Evolutionary conservation across 345 rosid genomes (phyloP), one percentile per base, ranked within the genome.

Genomic region (Rhizophora mangle): DNA sequence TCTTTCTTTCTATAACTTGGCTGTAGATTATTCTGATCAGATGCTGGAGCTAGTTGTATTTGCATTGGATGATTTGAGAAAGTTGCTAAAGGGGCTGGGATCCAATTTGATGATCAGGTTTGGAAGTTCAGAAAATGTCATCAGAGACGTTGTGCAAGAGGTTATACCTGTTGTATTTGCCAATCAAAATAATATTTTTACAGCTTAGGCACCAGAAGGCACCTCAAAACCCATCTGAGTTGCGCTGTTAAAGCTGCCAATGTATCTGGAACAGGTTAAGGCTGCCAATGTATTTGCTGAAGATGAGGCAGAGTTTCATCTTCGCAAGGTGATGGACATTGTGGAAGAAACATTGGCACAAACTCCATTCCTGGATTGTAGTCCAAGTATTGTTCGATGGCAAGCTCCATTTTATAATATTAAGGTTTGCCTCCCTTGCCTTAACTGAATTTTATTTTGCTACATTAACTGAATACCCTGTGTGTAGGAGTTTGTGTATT

Each of bases 81-180:
- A 64, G 39, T 79, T 87, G 8, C 74, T 93, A 64, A 83, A 81
- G 73, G 85, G 78, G 77, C 81, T 70, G 43, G 91, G 96, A 31
- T 87, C 97, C 4, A 77, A 93, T 84, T 81, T 93, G 82, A 82
- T 90, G 92, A 70, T 90, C 66, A 88, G 88, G 71, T 86, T 83
- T 54, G 98, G 98, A 49, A 82, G 76, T 2, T 89, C 83, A 8
- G 98, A 90, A 71, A 74, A 67, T 72, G 83, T 93, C 67, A 78
- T 93, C 39, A 64, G 31, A 64, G 86, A 83, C 62, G 82, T 93
- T 67, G 88, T 81, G 63, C 72, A 67, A 69, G 86, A 93, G 94
- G 98, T 90, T 65, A 43, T 56, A 49, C 31, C 39, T 73, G 34
- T 55, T 67, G 60, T 39, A 30, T 53, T 52, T 51, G 16, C 24